Base-by-base conservation (phyloP, 441 rosid genomes). In the Hura crepitans region DNA sequence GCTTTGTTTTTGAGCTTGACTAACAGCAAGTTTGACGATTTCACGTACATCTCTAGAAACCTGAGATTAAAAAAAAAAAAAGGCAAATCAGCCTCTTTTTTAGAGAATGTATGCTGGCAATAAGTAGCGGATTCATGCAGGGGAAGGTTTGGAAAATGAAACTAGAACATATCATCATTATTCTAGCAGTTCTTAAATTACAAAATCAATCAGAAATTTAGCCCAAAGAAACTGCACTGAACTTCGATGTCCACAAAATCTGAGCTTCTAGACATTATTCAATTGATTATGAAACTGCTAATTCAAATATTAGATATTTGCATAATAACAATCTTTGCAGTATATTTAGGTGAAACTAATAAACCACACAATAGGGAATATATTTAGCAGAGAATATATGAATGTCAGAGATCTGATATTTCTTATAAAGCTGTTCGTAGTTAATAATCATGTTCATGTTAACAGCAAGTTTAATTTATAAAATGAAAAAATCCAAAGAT, bases 21-120 rank as follows among this genome's bases (percentile, higher is more conserved):
- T 87, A 69, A 87, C 85, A 64, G 93, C 97, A 77, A 87, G 93
- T 80, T 91, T 89, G 80, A 87, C 83, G 23, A 94, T 85, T 76
- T 91, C 97, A 2, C 91, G 96, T 71, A 91, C 85, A 79, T 90
- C 84, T 80, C 83, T 82, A 23, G 96, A 87, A 75, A 86, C 90
- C 98, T 94, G 75, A 72, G 69, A 73, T 60, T 74, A 69, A 57
- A 15, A 57, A 45, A 42, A 71, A 67, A 31, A 78, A 67, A 37
- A 68, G 27, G 18, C 28, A 57, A 33, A 75, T 66, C 63, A 70
- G 57, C 61, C 58, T 37, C 58, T 23, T 66, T 15, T 45, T 61
- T 66, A 51, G 62, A 54, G 71, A 59, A 33, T 18, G 53, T 14
- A 55, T 11, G 28, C 17, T 33, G n/a, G 28, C 11, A 68, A 65